Evolutionary conservation across 2,329 filamentous ascomycete species (phyloP), one percentile per base, ranked within the genome.

Genomic region (Epicoccum sorghinum): DNA sequence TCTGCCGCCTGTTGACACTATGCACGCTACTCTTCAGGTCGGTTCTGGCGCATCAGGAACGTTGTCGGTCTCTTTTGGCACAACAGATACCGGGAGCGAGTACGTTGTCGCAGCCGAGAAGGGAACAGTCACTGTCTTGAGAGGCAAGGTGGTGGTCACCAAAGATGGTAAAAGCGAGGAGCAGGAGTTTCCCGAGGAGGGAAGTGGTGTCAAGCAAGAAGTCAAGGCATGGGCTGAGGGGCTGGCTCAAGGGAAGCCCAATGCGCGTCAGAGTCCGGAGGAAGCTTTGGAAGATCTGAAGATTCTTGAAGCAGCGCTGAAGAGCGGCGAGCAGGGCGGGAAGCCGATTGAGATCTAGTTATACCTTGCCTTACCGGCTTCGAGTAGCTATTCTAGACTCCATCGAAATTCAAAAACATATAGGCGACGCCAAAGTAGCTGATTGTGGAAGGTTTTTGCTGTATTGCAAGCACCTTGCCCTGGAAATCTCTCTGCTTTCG

Each of bases 1-100:
- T 62, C 77, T 91, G 7, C 80, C 83, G 4, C 88, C 88, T 0
- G 79, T 89, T 1, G 89, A 91, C 67, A 88, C 87, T 1, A 76
- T 90, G 45, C 82, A 86, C 63, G 85, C 85, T 8, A 78, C 84
- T 2, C 59, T 87, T 33, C 80, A 78, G 65, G 80, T 84, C 2
- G 77, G 76, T 52, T 80, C 78, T 24, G 86, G 86, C 3, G 78
- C 76, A 2, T 78, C 79, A 1, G 87, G 87, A 1, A 83, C 81
- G 4, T 82, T 88, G 43, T 77, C 79, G 49, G 72, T 84, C n/a
- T 83, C 80, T 2, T 82, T 82, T 47, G 86, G 86, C 2, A 83
- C 83, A 7, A 82, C 79, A 7, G 80, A 84, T 58, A 74, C 71
- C 5, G 80, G 80, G 0, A 81, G 79, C 12, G 82, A 86, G 61